phyloP scores from a whole-genome alignment of 2,329 filamentous ascomycete species.

The Talaromyces marneffei region DNA sequence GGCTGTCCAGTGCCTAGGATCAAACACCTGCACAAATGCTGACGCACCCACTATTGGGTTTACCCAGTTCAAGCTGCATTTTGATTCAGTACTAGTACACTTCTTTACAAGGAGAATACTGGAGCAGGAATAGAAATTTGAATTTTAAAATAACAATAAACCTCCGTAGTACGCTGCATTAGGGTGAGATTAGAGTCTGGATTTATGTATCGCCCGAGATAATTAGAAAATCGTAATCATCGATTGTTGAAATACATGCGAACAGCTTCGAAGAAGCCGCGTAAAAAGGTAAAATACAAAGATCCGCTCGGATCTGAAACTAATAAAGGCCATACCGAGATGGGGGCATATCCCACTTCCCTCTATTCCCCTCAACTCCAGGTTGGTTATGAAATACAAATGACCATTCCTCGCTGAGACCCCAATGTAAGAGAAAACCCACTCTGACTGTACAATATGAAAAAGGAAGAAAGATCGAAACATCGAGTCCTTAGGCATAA shows the following conservation, averaged over 20 bases:
- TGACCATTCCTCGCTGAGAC: not conserved
- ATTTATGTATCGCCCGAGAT: not conserved
- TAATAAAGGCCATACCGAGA: not conserved
- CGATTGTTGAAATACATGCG: not conserved
- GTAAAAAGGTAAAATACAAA: not conserved
- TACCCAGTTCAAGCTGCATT: not conserved
- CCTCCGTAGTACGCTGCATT: too few species aligned
- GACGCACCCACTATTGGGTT: not conserved
- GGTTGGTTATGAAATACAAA: not conserved
- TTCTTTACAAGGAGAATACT: too few species aligned
- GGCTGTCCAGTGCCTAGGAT: not conserved
- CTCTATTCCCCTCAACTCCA: not conserved
- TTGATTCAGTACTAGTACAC: not conserved
- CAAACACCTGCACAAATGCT: not conserved
- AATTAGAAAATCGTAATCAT: too few species aligned
- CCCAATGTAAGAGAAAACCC: not conserved
- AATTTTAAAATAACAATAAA: too few species aligned
- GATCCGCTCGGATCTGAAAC: not conserved
- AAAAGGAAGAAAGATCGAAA: not conserved
- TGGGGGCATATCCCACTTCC: not conserved
- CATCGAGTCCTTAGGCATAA: not conserved
- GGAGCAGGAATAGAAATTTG: too few species aligned
- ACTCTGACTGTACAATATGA: not conserved
- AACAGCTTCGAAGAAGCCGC: not conserved
- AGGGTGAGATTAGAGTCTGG: too few species aligned